Conservation (phyloP, 768 basidiomycete genomes). For the Lentinula lateritia region DNA sequence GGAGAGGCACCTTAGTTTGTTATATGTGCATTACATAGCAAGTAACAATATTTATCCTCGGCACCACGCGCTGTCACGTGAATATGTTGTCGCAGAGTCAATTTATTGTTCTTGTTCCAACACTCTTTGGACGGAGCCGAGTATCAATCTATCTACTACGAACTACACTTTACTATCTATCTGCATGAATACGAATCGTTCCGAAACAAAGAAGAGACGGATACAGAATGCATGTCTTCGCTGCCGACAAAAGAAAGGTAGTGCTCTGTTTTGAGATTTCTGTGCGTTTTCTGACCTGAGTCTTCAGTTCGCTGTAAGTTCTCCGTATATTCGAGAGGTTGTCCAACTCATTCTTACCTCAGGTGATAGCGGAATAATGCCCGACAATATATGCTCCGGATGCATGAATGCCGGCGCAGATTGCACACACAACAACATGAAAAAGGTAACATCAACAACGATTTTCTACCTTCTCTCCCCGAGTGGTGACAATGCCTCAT, state of each 20-base stretch:
- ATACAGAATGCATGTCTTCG: conserved; percentile 57
- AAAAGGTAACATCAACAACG: neutral
- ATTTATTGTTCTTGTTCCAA: too few species aligned
- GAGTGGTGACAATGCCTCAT: neutral
- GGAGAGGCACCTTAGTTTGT: too few species aligned
- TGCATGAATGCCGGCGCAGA: conserved; percentile 27
- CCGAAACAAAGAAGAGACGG: conserved; percentile 37
- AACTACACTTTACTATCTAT: neutral
- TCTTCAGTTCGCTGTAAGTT: conserved; percentile 42
- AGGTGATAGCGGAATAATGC: conserved; percentile 42
- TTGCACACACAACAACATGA: neutral
- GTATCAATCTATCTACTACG: too few species aligned
- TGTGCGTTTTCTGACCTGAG: neutral
- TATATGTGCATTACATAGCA: too few species aligned
- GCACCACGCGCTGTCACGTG: too few species aligned
- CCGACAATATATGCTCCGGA: conserved; percentile 32
- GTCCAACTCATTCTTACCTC: neutral
- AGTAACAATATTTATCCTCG: too few species aligned
- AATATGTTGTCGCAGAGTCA: too few species aligned
- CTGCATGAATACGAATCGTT: neutral
- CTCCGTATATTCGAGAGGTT: neutral
- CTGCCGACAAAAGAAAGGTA: conserved; percentile 31
- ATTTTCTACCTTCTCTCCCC: neutral
- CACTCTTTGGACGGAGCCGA: too few species aligned
- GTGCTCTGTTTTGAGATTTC: neutral